Conservation (phyloP, 2,329 filamentous ascomycete genomes). For the Mycogone perniciosa region DNA sequence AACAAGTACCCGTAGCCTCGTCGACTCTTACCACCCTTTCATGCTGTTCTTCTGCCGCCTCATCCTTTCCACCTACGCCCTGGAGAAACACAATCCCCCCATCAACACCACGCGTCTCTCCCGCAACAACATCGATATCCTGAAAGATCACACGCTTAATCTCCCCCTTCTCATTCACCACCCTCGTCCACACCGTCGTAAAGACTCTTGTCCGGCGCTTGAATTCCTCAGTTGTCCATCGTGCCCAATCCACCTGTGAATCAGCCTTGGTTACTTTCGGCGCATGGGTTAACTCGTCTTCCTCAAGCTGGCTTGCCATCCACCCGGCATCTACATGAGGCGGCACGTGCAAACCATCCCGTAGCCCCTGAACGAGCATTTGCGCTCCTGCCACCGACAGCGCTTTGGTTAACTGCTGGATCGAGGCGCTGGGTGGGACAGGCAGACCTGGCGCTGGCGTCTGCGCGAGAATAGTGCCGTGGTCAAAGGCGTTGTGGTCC, state of each 20-base stretch:
- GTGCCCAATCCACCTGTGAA: conserved; percentile 53
- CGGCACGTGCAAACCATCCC: conserved; percentile 56
- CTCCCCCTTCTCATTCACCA: conserved; percentile 20
- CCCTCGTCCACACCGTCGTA: conserved; percentile 58
- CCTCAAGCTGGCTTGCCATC: conserved; percentile 19
- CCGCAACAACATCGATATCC: conserved; percentile 22
- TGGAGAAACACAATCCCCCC: conserved; percentile 16
- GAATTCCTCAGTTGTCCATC: conserved; percentile 49
- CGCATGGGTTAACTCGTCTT: conserved; percentile 43
- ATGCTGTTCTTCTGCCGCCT: neutral
- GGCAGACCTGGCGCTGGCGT: conserved; percentile 53
- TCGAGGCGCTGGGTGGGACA: conserved; percentile 39
- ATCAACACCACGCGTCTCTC: conserved; percentile 3
- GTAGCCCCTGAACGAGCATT: conserved; percentile 63
- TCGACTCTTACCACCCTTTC: conserved; percentile 12
- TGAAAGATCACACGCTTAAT: conserved; percentile 35
- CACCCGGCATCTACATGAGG: conserved; percentile 41
- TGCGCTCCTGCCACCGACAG: conserved; percentile 61
- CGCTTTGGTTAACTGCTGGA: conserved; percentile 33
- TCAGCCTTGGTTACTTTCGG: conserved; percentile 66
- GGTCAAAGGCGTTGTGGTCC: conserved; percentile 69
- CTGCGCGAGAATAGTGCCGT: conserved; percentile 68
- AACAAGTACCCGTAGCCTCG: conserved; percentile 16
- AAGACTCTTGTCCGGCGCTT: conserved; percentile 52
- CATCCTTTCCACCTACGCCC: neutral